These are phyloP conservation scores for Claviceps humidiphila DNA, from an alignment of 2,329 filamentous ascomycete genomes.

Conservation along the genomic window DNA sequence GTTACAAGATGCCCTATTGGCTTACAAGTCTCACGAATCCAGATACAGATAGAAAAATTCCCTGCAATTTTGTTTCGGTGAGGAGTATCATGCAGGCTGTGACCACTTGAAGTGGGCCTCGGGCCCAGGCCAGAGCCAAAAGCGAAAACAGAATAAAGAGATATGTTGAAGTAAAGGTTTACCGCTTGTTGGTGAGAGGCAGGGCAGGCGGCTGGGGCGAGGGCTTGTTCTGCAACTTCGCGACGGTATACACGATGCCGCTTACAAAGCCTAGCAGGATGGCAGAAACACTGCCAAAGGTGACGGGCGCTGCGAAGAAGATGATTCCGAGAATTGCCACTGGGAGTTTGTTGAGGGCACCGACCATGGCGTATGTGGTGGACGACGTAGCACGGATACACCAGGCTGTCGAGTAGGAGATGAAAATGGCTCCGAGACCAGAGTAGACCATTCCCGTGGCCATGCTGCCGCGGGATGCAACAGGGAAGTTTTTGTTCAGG, in stretches of 20 bases:
- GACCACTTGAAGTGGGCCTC: not conserved
- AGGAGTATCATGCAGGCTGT: not conserved
- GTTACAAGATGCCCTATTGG: not conserved
- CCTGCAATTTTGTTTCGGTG: not conserved
- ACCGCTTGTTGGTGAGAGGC: conserved; percentile 5
- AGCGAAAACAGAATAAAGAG: not conserved
- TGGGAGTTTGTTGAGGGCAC: conserved; percentile 93
- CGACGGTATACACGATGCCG: conserved; percentile 68
- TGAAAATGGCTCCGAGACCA: conserved; percentile 85
- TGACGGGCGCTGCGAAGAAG: conserved; percentile 92
- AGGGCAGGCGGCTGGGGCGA: conserved; percentile 3
- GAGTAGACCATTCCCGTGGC: conserved; percentile 88
- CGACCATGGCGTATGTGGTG: conserved; percentile 98
- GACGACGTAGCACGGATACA: conserved; percentile 95
- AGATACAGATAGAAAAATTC: not conserved
- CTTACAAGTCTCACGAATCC: not conserved
- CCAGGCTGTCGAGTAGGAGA: conserved; percentile 98
- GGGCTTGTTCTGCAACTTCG: conserved; percentile 5
- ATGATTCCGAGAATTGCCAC: conserved; percentile 84
- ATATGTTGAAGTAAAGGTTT: not conserved
- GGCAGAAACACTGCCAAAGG: conserved; percentile 79
- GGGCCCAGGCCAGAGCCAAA: not conserved
- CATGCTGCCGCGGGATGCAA: conserved; percentile 62
- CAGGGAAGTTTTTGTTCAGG: conserved; percentile 75
- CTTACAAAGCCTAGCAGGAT: conserved; percentile 85